Evolutionary conservation across 1,284 basidiomycete species (phyloP).

Genomic region (Earliella scabrosa): DNA sequence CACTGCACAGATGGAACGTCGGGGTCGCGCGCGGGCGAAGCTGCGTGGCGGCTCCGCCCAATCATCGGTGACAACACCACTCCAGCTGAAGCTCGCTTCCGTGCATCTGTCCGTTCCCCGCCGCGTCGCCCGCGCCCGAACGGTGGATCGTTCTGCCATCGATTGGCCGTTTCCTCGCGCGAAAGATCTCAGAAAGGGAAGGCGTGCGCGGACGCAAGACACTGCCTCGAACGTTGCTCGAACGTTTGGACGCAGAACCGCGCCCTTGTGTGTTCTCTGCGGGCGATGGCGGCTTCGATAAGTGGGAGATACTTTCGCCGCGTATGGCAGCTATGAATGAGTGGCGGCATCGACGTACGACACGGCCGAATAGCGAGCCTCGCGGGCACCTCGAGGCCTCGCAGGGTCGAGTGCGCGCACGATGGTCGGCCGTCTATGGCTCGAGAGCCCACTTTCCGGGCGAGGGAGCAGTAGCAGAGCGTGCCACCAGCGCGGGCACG

Average conservation of each 20-base stretch:
- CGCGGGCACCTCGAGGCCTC: constrained; percentile 4
- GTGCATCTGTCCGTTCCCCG: constrained; percentile 1
- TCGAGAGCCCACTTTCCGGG: constrained; percentile 3
- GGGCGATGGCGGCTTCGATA: constrained; percentile 19
- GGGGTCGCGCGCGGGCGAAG: too few relatives aligned
- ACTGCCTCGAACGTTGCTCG: too few relatives aligned
- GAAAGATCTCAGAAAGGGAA: too few relatives aligned
- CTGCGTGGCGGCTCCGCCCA: too few relatives aligned
- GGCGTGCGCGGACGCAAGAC: too few relatives aligned
- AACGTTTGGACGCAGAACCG: too few relatives aligned
- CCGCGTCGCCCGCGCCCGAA: too few relatives aligned
- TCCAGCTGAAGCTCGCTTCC: too few relatives aligned
- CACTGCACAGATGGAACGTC: too few relatives aligned
- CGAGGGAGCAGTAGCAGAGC: background rate
- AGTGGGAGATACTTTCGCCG: constrained; percentile 18
- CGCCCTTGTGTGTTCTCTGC: constrained; percentile 8
- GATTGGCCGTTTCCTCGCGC: too few relatives aligned
- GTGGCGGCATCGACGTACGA: constrained; percentile 3
- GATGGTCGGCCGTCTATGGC: background rate
- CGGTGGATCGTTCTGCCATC: too few relatives aligned
- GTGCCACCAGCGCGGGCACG: background rate
- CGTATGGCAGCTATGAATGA: constrained; percentile 9
- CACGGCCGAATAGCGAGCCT: constrained; percentile 1
- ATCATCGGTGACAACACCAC: background rate
- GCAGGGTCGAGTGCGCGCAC: background rate